Evolutionary conservation across 257 asterid species (phyloP), one percentile per base, ranked within the genome.

Genomic region (Thymus mandschuricus): DNA sequence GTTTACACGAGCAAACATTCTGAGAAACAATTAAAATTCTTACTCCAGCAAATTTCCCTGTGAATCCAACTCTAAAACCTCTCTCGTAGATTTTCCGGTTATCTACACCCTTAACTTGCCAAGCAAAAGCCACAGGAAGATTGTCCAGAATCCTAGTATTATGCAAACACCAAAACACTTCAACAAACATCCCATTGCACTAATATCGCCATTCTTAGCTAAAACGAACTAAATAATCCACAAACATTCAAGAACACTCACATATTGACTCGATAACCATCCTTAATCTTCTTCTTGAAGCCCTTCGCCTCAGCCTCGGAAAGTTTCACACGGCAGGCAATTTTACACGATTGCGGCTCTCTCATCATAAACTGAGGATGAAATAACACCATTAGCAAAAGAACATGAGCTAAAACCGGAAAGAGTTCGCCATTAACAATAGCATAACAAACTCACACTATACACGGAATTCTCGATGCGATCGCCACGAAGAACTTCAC

Each of bases 401-500:
- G 10, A 48, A 7, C 1, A 15, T 35, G 40, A 35, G 40, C 40
- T 35, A 34, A 34, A 34, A 34, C 1, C 38, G 6, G 10, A 41
- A 70, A 31, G 8, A 21, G 40, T 27, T n/a, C 3, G 50, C 10
- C 54, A 10, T 65, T 28, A 51, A 9, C 40, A 60, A 52, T 50
- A n/a, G 10, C 34, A 28, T 31, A 62, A 44, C 29, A 62, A 2
- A 69, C 86, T 82, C 75, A 85, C 89, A 58, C 68, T 80, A 74
- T 85, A 85, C 12, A 82, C 78, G 13, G 90, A 85, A 74, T 76
- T 85, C 73, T 85, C 90, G 50, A 85, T 85, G 45, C 84, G 81
- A 45, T 85, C 85, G 11, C 87, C 87, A 6, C 80, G 80, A 70
- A 85, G 88, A 67, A 84, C 86, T 73, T 84, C 88, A n/a, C 88